Base-by-base conservation (phyloP, 2,329 filamentous ascomycete genomes). In the Penicillium griseofulvum region DNA sequence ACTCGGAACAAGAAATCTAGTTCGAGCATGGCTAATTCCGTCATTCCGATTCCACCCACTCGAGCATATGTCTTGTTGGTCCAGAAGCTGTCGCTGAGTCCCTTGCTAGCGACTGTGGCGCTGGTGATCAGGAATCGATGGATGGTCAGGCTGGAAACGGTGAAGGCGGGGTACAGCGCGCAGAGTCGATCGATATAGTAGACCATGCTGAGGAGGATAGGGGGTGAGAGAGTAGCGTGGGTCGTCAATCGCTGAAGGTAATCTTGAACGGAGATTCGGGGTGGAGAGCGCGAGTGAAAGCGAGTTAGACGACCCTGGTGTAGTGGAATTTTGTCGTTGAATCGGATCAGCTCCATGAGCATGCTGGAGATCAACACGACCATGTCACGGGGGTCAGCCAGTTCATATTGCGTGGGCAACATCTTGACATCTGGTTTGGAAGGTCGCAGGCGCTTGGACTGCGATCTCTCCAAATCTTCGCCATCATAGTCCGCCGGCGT, bases 131-230 rank as follows among this genome's bases (percentile, higher is more conserved):
- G 83, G 69, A 97, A 99, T 9, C 94, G 91, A 76, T 99, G 94
- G 3, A 99, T 93, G 0, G 94, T 99, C 19, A 99, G 81, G 44
- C 91, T 96, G 71, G 92, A 96, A 65, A 99, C 95, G 28, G 92
- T 97, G 73, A 99, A 99, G 44, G 93, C 89, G 3, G 90, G 89
- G 71, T 97, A 99, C 56, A 96, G 80, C 11, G 90, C 87, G 74
- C 93, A 99, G 22, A 99, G 82, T 31, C 91, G 87, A 76, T 99
- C 94, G 67, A 99, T 97, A 69, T 97, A 99, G 71, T 95, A 99
- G 54, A 99, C 94, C 91, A 99, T 97, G 65, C 92, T 94, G 34
- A 99, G 84, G n/a, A 99, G 81, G 48, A 99, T 88, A 0, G 94
- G 93, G 12, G 94, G 92, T 7, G 91, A 91, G 3, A 99, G 81